phyloP scores from a whole-genome alignment of 2,329 filamentous ascomycete species.

The Ceratocystis huliohia region DNA sequence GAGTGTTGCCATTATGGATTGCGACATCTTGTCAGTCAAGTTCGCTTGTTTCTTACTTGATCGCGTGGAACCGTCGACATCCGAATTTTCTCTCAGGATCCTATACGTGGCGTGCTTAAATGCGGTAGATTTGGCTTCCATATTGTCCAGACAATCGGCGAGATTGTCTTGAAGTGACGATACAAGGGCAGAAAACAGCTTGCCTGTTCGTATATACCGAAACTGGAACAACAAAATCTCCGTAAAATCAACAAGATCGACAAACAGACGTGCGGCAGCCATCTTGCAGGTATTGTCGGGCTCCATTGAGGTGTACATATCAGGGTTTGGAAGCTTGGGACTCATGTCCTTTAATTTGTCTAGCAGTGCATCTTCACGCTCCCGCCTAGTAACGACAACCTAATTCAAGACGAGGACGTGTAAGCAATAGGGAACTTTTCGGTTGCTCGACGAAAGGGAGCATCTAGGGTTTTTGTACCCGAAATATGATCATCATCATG shows the following conservation, averaged over 20 bases:
- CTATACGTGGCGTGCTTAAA: conserved; percentile 5
- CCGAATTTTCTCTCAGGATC: not conserved
- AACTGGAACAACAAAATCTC: conserved; percentile 16
- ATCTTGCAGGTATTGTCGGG: conserved; percentile 16
- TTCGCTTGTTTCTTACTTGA: conserved; percentile 32
- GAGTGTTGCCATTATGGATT: conserved; percentile 23
- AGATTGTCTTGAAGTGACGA: conserved; percentile 8
- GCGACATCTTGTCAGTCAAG: conserved; percentile 36
- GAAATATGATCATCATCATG: conserved; percentile 16
- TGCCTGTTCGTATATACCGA: conserved; percentile 14
- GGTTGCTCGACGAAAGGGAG: not conserved
- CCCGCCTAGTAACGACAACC: conserved; percentile 15
- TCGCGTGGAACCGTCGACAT: not conserved
- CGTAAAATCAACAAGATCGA: conserved; percentile 13
- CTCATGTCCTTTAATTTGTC: conserved; percentile 8
- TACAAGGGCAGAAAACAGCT: conserved; percentile 14
- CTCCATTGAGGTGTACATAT: conserved; percentile 9
- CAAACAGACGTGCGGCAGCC: conserved; percentile 11
- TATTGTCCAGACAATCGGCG: conserved; percentile 10
- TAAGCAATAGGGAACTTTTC: not conserved
- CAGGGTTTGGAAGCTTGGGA: conserved; percentile 4
- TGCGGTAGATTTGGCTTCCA: conserved; percentile 2
- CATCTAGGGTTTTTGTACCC: not conserved
- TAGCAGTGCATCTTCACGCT: conserved; percentile 14
- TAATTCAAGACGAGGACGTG: not conserved